Evolutionary conservation across 768 basidiomycete species (phyloP), one percentile per base, ranked within the genome.

Genomic region (Tubosaeta sp.): DNA sequence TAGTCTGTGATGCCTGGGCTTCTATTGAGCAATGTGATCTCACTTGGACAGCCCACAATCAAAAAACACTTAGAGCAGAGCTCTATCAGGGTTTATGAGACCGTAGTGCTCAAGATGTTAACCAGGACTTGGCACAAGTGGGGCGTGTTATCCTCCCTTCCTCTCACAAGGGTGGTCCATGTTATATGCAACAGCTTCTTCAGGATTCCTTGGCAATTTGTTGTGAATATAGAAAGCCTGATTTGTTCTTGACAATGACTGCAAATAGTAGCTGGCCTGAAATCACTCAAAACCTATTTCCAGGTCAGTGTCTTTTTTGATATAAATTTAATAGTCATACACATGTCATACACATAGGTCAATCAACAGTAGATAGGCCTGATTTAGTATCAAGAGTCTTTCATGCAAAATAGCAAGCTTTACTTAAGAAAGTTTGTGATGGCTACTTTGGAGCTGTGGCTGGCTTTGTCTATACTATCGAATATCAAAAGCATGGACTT

Each of bases 401-500:
- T 55, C 38, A 73, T 13, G 35, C 64, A 43, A 80, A 81, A 60
- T 70, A 69, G 35, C 54, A 71, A 10, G 70, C 64, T 0, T 45
- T 77, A 1, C 19, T 78, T 0, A 51, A 72, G 2, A 64, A 68
- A 22, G 70, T 83, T 8, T 62, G 65, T 12, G 25, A 71, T 38
- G 71, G 71, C 8, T 63, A 76, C 39, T 72, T 79, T 63, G 22
- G 22, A 22, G 22, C 22, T 22, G 22, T 22, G 22, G 22, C 22
- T 22, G 22, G 22, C 22, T 22, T 71, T 50, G 73, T 83, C 0
- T 78, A 79, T 50, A 74, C 72, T 10, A 80, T 81, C 46, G 78
- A 85, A 54, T 83, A 81, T 57, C 81, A 83, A 59, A 83, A 83
- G 53, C 61, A 75, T 0, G 77, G 79, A 0, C 72, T 84, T 0